phyloP scores from a whole-genome alignment of 2,329 filamentous ascomycete species.

The Monosporascus cannonballus region DNA sequence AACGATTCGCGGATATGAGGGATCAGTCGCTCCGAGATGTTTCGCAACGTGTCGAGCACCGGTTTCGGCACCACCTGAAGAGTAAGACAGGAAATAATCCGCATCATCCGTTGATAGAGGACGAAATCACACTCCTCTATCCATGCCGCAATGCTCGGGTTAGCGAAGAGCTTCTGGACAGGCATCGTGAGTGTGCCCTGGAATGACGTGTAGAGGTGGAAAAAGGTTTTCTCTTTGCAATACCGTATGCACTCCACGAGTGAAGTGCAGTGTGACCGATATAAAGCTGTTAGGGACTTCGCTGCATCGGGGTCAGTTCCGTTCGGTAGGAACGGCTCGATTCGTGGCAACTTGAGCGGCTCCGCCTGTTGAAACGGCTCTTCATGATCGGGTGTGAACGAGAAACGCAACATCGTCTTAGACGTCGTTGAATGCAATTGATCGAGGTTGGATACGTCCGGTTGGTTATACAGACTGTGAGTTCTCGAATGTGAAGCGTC shows the following conservation, averaged over 20 bases:
- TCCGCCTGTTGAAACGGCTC: constrained; percentile 58
- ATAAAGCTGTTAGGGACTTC: constrained; percentile 78
- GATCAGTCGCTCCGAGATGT: constrained; percentile 77
- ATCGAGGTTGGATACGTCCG: constrained; percentile 49
- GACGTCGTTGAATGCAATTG: constrained; percentile 50
- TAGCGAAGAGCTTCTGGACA: constrained; percentile 84
- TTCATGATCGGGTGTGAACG: constrained; percentile 54
- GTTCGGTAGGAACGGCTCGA: constrained; percentile 71
- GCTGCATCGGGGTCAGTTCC: constrained; percentile 85
- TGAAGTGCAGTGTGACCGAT: constrained; percentile 91
- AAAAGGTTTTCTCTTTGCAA: constrained; percentile 95
- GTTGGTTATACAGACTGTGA: constrained; percentile 55
- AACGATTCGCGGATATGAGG: constrained; percentile 80
- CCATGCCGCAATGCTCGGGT: constrained; percentile 79
- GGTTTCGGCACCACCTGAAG: constrained; percentile 85
- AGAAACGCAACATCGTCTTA: constrained; percentile 54
- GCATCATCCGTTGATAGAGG: constrained; percentile 95
- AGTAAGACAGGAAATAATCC: constrained; percentile 80
- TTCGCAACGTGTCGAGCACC: constrained; percentile 80
- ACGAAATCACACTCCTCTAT: constrained; percentile 93
- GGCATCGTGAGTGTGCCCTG: constrained; percentile 95
- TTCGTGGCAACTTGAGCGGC: constrained; percentile 74
- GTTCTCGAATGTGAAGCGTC: constrained; percentile 25
- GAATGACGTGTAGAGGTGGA: constrained; percentile 90
- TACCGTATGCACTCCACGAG: constrained; percentile 92